These are phyloP conservation scores for Raddia guianensis DNA, from an alignment of 176 grass and related monocot genomes.

Conservation along the genomic window DNA sequence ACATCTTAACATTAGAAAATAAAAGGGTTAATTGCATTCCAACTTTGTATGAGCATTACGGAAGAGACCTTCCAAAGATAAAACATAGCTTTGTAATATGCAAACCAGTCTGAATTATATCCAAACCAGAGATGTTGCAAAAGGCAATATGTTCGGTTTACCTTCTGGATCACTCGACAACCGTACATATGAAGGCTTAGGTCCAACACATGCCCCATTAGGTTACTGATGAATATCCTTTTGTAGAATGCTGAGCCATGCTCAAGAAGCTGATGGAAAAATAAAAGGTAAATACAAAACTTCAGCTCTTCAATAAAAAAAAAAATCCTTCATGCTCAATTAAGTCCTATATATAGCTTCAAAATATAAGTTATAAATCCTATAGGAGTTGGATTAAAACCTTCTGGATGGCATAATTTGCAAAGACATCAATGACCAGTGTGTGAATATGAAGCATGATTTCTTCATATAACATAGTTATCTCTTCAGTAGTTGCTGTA, in stretches of 20 bases:
- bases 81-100: not conserved
- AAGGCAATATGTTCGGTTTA: conserved; percentile 3
- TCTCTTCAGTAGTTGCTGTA: conserved; percentile 43
- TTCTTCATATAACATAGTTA: conserved; percentile 54
- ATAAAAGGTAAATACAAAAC: not conserved
- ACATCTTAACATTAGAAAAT: not conserved
- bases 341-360: not conserved
- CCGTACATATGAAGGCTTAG: conserved; percentile 53
- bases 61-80: not conserved
- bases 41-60: conserved; percentile 3
- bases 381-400: conserved; percentile 16
- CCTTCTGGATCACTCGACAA: conserved; percentile 60
- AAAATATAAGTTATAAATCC: not conserved
- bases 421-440: conserved; percentile 49
- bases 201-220: conserved; percentile 41
- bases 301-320: not conserved
- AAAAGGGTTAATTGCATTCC: not conserved
- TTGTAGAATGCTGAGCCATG: conserved; percentile 43
- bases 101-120: not conserved
- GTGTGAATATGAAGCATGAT: conserved; percentile 15
- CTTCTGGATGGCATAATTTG: conserved; percentile 62
- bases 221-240: conserved; percentile 42
- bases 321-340: not conserved
- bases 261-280: conserved; percentile 52
- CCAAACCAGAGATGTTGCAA: conserved; percentile 11